These are phyloP conservation scores for Exophiala oligosperma DNA, from an alignment of 2,329 filamentous ascomycete species.

Conservation along the genomic window DNA sequence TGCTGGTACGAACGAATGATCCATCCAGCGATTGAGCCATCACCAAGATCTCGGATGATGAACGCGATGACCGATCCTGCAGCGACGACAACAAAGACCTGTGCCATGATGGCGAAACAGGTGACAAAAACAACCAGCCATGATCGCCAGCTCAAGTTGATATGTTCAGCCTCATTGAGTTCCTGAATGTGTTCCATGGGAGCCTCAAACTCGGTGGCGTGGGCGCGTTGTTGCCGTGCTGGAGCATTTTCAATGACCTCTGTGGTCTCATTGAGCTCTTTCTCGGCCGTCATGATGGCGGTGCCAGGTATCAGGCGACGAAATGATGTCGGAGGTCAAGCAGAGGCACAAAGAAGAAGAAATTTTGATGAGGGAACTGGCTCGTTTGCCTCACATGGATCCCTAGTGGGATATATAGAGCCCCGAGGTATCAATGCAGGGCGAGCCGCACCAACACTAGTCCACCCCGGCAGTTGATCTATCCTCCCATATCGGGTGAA, in stretches of 20 bases:
- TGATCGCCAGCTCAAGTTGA: slow-evolving; percentile 56
- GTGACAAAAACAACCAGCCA: slow-evolving; percentile 54
- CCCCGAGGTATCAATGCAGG: neutral
- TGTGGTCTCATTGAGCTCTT: slow-evolving; percentile 13
- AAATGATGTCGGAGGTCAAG: too few species aligned
- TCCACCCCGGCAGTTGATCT: slow-evolving; percentile 22
- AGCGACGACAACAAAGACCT: slow-evolving; percentile 57
- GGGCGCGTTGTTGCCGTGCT: slow-evolving; percentile 7
- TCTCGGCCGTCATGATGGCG: slow-evolving; percentile 17
- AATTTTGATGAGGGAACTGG: too few species aligned
- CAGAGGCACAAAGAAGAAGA: too few species aligned
- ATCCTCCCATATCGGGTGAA: slow-evolving; percentile 4
- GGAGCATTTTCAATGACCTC: slow-evolving; percentile 20
- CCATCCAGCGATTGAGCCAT: slow-evolving; percentile 54
- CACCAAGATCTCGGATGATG: slow-evolving; percentile 55
- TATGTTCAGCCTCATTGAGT: slow-evolving; percentile 35
- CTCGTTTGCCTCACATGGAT: neutral
- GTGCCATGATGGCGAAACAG: slow-evolving; percentile 55
- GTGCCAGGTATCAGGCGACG: neutral
- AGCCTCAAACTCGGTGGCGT: slow-evolving; percentile 21
- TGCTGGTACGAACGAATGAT: slow-evolving; percentile 47
- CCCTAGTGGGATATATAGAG: neutral
- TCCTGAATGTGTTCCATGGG: slow-evolving; percentile 22
- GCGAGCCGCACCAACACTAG: neutral
- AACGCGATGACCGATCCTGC: slow-evolving; percentile 58